Base-by-base conservation (phyloP, 2,329 filamentous ascomycete genomes). In the Trichoderma afroharzianum region DNA sequence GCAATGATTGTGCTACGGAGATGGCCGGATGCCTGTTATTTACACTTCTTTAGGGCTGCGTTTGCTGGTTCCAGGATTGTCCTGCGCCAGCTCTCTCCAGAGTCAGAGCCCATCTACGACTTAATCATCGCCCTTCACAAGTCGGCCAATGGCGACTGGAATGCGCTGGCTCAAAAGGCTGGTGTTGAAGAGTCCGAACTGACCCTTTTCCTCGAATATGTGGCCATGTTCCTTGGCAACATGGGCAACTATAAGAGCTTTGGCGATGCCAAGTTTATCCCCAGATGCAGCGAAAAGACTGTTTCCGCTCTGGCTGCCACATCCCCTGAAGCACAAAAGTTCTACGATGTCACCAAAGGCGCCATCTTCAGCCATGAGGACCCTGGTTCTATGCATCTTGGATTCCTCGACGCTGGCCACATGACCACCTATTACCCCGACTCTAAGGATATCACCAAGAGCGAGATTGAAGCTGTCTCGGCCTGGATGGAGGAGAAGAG, bases 231-330 rank as follows among this genome's bases (percentile, higher is more conserved):
- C 80, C 84, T 96, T 3, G 92, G 92, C 58, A 96, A 95, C 79
- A 87, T 86, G 73, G 92, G 93, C 74, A 96, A 96, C 81, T 96
- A 95, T 83, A 95, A 95, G 83, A 92, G 92, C 76, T 95, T 95
- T 77, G 93, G 93, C 57, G 93, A 96, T 81, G 88, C 91, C 76
- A 96, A 96, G 79, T 95, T 96, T 78, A 87, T 96, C 71, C 93
- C 93, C 2, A 87, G 92, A 75, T 89, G 92, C 77, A 84, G 86
- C 7, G 87, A 90, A 75, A 87, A 88, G 72, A 87, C 86, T 6
- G 87, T 95, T 72, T 86, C 88, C 64, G 87, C 90, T 72, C 84
- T 95, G 39, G 90, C 91, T 58, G 84, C 85, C 18, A 85, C 87
- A 18, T 86, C 86, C 0, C 82, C 88, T 3, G 88, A 91, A 68